Evolutionary conservation across 768 basidiomycete genomes (phyloP), one percentile per base, ranked within the genome.

Genomic region (Plicaturopsis crispa): DNA sequence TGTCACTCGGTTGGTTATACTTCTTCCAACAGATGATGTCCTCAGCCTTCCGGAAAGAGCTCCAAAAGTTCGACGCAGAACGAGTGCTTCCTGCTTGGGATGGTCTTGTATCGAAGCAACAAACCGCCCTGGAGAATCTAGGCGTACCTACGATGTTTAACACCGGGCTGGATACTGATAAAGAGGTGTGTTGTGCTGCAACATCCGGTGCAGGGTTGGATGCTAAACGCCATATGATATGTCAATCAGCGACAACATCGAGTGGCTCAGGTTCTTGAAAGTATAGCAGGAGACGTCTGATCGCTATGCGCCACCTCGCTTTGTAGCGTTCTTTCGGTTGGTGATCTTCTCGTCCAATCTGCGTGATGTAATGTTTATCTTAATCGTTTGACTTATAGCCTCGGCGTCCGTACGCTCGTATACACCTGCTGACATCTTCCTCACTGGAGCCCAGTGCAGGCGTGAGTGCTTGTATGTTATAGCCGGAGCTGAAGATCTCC

Each of bases 31-130:
- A 91, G 88, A 76, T 69, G 68, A 60, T 89, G 47, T 70, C 73
- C 34, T 71, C 72, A 34, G 70, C 72, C 17, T 79, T 80, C 59
- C 73, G 70, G 42, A 73, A 66, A 47, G 86, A 87, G 43, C 54
- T 89, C 24, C 61, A 55, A 26, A 72, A 67, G 44, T 88, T 88
- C 51, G 87, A 89, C 51, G 49, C 49, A n/a, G 77, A 86, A 36
- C 69, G 80, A 24, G 80, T 68, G 7, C 56, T 89, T 5, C 66
- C 76, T 3, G 81, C 84, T 6, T 91, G 86, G 84, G 86, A 86
- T 50, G 73, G 72, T 14, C 66, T 90, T n/a, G 56, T 80, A 14
- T 60, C 72, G 35, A 75, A 73, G 48, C 88, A 91, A 54, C 87
- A 91, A 57, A 52, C 61, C 0, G 60, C 72, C 12, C 63, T 91